Base-by-base conservation (phyloP, 2,329 filamentous ascomycete genomes). In the Claviceps spartinae region DNA sequence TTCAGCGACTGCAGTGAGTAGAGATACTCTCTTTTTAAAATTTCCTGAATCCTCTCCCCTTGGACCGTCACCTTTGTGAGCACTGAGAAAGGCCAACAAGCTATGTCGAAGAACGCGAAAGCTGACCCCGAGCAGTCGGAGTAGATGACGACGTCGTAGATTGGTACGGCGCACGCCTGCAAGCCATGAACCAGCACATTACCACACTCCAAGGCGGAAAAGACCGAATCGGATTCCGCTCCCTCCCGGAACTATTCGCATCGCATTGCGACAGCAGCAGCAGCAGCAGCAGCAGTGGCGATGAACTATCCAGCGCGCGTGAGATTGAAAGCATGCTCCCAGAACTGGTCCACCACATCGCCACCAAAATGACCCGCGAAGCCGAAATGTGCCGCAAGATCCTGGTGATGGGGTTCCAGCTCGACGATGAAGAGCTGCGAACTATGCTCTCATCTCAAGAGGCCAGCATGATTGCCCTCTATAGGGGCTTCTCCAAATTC, bases 401-500 rank as follows among this genome's bases (percentile, higher is more conserved):
- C 55, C 56, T 65, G 54, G 59, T 64, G 59, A 56, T 66, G 59
- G 65, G 67, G 56, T 59, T 65, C 61, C 56, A 64, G 61, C 51
- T 70, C 57, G 58, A 63, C 57, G 58, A 50, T 61, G 54, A 54
- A 55, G 54, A 57, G 62, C 55, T 55, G 61, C 57, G 49, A 58
- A 52, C 54, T 55, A 18, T 44, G 52, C 58, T 65, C 53, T 57
- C 63, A 44, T 56, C 58, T 24, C 62, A 60, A 57, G 59, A 66
- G 57, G n/a, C 63, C 55, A 52, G 60, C 55, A 55, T 58, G 24
- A 65, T 86, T 37, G 69, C 71, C 4, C 69, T 74, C 52, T 83
- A 85, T 61, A 72, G 74, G 51, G 72, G 77, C 45, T 84, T 82
- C 61, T 82, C 81, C 24, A 77, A 80, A 40, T 69, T 86, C 44